These are phyloP conservation scores for Aurantiochytrium sp. DNA, from an alignment of 108 stramenopile genomes.

Conservation along the genomic window DNA sequence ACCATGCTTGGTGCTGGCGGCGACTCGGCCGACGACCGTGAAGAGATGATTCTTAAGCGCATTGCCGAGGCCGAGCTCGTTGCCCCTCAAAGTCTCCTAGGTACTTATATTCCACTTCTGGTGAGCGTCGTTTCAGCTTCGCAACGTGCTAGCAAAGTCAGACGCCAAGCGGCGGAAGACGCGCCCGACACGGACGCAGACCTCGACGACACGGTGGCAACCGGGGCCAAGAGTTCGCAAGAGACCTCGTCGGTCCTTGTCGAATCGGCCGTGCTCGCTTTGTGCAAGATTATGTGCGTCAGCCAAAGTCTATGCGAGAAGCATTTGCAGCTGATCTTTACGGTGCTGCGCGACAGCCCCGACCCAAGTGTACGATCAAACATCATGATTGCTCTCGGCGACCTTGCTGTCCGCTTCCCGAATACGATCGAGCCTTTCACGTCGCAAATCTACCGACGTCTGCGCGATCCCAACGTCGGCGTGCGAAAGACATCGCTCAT, in stretches of 20 bases:
- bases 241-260: conserved; percentile 37
- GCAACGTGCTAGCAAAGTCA: conserved; percentile 42
- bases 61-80: background rate
- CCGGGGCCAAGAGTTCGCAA: background rate
- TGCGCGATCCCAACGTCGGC: conserved; percentile 74
- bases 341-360: conserved; percentile 68
- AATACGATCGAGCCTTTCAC: conserved; percentile 97
- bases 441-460: conserved; percentile 75
- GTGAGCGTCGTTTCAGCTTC: background rate
- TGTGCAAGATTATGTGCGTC: conserved; percentile 88
- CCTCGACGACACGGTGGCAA: background rate
- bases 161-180: background rate
- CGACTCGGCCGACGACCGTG: background rate
- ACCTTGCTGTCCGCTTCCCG: conserved; percentile 92
- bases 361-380: conserved; percentile 78
- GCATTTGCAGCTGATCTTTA: conserved; percentile 81
- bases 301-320: conserved; percentile 77
- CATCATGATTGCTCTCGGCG: conserved; percentile 87
- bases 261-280: conserved; percentile 69
- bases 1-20: background rate
- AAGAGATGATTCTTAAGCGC: background rate
- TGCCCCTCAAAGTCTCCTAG: background rate
- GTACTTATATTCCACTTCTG: background rate
- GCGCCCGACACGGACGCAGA: background rate
- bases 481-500: conserved; percentile 86